phyloP scores from a whole-genome alignment of 306 rosid species.

The Quillaja saponaria region DNA sequence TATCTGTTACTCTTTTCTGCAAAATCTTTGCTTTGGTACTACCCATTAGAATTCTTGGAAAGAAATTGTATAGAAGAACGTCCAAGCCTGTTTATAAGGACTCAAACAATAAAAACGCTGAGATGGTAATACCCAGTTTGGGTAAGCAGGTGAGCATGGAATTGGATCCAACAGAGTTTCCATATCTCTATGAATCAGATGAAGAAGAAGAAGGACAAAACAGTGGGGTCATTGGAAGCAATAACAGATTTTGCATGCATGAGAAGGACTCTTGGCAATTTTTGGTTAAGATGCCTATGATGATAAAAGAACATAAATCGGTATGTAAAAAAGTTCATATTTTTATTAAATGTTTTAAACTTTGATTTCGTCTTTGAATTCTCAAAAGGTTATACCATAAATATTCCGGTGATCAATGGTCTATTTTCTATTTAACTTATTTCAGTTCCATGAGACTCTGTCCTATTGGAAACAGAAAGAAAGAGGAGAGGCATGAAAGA shows the following conservation, averaged over 20 bases:
- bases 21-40: too few species aligned
- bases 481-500: conserved; percentile 9
- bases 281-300: conserved; percentile 1
- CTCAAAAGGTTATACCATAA: too few species aligned
- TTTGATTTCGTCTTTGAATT: too few species aligned
- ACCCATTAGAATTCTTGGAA: too few species aligned
- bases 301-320: background rate
- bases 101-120: too few species aligned
- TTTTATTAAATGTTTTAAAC: background rate
- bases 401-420: too few species aligned
- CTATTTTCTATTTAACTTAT: too few species aligned
- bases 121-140: too few species aligned
- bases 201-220: conserved; percentile 3
- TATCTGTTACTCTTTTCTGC: conserved; percentile 1
- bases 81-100: too few species aligned
- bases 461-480: conserved; percentile 28
- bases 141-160: too few species aligned
- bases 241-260: background rate
- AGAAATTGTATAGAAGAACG: too few species aligned
- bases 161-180: conserved; percentile 26
- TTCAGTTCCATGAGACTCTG: conserved; percentile 25
- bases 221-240: background rate
- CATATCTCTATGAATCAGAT: conserved; percentile 14
- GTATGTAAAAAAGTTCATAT: background rate
- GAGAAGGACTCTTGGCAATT: conserved; percentile 22